Evolutionary conservation across 2,329 filamentous ascomycete species (phyloP).

Genomic region (Geosmithia putterillii): DNA sequence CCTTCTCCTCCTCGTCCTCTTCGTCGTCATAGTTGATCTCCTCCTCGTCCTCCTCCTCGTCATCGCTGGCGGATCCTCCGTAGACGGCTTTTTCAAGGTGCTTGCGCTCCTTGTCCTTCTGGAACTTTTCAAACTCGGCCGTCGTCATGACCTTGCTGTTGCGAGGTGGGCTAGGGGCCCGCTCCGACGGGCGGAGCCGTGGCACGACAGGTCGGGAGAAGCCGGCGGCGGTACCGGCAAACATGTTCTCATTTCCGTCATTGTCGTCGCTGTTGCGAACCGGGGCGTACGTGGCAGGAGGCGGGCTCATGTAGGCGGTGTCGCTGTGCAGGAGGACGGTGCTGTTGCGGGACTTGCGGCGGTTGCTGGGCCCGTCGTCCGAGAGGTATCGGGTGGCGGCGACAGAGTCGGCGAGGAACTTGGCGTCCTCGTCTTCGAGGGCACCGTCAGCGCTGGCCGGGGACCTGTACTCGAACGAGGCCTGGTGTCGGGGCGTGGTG

Average conservation of each 20-base stretch:
- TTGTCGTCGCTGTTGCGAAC: too few relatives aligned
- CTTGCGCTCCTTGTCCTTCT: constrained; percentile 58
- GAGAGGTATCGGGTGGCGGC: constrained; percentile 30
- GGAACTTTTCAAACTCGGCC: constrained; percentile 73
- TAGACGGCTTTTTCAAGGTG: constrained; percentile 26
- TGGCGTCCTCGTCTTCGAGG: constrained; percentile 39
- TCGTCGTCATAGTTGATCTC: constrained; percentile 59
- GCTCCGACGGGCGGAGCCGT: constrained; percentile 7
- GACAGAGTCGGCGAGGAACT: constrained; percentile 38
- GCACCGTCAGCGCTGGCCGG: constrained; percentile 18
- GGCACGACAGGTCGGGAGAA: constrained; percentile 20
- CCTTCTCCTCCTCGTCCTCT: constrained; percentile 69
- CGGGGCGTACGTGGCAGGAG: constrained; percentile 1
- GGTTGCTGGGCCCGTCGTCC: constrained; percentile 5
- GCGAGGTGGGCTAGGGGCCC: constrained; percentile 26
- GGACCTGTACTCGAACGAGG: constrained; percentile 15
- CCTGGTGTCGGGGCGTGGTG: constrained; percentile 27
- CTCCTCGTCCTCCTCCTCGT: constrained; percentile 47
- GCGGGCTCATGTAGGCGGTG: constrained; percentile 1
- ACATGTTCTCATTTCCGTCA: constrained; percentile 45
- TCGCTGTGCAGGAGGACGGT: background rate
- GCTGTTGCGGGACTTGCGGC: background rate
- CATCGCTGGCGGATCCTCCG: constrained; percentile 33
- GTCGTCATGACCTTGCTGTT: constrained; percentile 77
- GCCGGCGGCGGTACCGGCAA: constrained; percentile 32